A percentile compares a stretch with the other conserved stretches of the same genome.
Evolutionary conservation across 495 filamentous ascomycete species (phyloP).

Genomic region (Podospora appendiculata): DNA sequence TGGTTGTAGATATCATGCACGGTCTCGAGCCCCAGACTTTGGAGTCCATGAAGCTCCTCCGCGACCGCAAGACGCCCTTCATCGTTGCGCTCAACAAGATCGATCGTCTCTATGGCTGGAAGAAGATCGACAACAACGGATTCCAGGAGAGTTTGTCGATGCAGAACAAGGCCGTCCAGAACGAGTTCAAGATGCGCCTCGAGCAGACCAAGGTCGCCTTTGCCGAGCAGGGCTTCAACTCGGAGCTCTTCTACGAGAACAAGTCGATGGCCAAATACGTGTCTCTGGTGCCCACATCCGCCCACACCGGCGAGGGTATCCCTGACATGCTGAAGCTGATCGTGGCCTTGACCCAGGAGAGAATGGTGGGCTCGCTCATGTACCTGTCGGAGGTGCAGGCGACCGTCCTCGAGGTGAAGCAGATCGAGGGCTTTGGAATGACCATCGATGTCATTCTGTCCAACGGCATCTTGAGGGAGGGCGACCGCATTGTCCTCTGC

Average conservation of each 20-base stretch:
- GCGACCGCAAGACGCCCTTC: slow-evolving; percentile 94
- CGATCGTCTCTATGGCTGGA: slow-evolving; percentile 98
- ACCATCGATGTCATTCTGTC: slow-evolving; percentile 97
- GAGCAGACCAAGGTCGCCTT: slow-evolving; percentile 90
- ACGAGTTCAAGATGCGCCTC: slow-evolving; percentile 87
- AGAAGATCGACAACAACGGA: slow-evolving; percentile 95
- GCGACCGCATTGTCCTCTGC: slow-evolving; percentile 90
- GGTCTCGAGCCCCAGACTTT: slow-evolving; percentile 96
- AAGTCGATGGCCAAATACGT: slow-evolving; percentile 91
- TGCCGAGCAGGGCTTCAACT: slow-evolving; percentile 94
- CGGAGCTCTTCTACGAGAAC: slow-evolving; percentile 94
- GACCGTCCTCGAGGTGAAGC: slow-evolving; percentile 97
- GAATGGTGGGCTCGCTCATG: slow-evolving; percentile 97
- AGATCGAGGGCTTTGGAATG: slow-evolving; percentile 96
- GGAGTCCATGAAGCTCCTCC: slow-evolving; percentile 90
- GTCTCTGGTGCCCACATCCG: slow-evolving; percentile 92
- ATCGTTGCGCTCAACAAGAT: slow-evolving; percentile 99
- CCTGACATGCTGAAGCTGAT: slow-evolving; percentile 98
- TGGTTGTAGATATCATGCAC: slow-evolving; percentile 99
- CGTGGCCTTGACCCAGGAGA: slow-evolving; percentile 84
- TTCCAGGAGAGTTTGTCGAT: slow-evolving; percentile 85
- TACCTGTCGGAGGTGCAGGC: slow-evolving; percentile 96
- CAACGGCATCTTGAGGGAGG: slow-evolving; percentile 92
- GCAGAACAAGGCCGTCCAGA: slow-evolving; percentile 90
- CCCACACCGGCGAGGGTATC: slow-evolving; percentile 96